A percentile compares a stretch with the other conserved stretches of the same genome.
phyloP scores from a whole-genome alignment of 257 asterid species.

The Fraxinus cuspidata region DNA sequence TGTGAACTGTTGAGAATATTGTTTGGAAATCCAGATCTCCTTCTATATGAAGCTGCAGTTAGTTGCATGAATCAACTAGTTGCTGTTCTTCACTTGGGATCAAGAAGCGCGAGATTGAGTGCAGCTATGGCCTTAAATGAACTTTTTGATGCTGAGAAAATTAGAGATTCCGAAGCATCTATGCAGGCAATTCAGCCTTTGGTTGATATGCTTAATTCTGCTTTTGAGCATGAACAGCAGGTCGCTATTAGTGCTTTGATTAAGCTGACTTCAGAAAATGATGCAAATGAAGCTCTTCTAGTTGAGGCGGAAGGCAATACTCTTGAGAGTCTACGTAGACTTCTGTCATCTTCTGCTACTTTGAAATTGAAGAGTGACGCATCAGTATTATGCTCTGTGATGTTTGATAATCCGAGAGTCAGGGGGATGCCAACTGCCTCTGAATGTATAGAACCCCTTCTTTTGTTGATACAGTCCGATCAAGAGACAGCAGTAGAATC shows the following conservation, averaged over 20 bases:
- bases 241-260: slow-evolving; percentile 72
- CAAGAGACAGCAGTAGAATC: slow-evolving; percentile 64
- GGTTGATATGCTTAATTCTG: slow-evolving; percentile 68
- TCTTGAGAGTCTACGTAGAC: slow-evolving; percentile 54
- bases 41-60: slow-evolving; percentile 56
- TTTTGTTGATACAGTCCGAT: slow-evolving; percentile 68
- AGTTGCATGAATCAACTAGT: slow-evolving; percentile 75
- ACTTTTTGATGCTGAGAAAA: slow-evolving; percentile 62
- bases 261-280: slow-evolving; percentile 64
- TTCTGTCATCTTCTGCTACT: slow-evolving; percentile 55
- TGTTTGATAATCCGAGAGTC: slow-evolving; percentile 55
- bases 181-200: slow-evolving; percentile 81
- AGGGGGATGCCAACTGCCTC: slow-evolving; percentile 55
- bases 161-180: slow-evolving; percentile 72
- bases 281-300: slow-evolving; percentile 53
- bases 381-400: slow-evolving; percentile 66
- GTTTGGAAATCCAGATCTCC: slow-evolving; percentile 64
- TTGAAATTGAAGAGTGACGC: slow-evolving; percentile 67
- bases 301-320: slow-evolving; percentile 70
- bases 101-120: slow-evolving; percentile 76
- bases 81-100: slow-evolving; percentile 90
- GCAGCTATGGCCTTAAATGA: slow-evolving; percentile 71
- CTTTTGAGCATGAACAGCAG: slow-evolving; percentile 57
- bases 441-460: slow-evolving; percentile 62
- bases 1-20: slow-evolving; percentile 72